Evolutionary conservation across 1,284 basidiomycete genomes (phyloP).

Genomic region (Chiua sp.): DNA sequence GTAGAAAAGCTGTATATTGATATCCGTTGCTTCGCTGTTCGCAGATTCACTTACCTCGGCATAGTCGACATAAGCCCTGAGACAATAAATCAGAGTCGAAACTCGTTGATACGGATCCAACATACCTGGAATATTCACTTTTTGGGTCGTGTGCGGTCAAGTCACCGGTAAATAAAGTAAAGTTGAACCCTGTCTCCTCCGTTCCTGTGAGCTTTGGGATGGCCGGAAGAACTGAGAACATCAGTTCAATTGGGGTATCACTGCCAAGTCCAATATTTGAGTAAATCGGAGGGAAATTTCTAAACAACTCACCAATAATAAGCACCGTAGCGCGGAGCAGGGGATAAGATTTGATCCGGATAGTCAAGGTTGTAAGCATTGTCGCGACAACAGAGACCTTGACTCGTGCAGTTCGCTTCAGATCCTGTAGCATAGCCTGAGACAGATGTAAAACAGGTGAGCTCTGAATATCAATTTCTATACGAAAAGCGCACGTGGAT

Average conservation of each 20-base stretch:
- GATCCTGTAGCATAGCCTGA: constrained; percentile 68
- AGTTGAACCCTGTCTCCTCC: constrained; percentile 60
- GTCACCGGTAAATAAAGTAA: constrained; percentile 76
- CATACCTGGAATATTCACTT: constrained; percentile 63
- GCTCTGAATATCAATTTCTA: background rate
- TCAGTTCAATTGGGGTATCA: constrained; percentile 68
- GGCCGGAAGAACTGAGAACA: constrained; percentile 62
- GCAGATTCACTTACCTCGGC: constrained; percentile 48
- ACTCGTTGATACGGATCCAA: background rate
- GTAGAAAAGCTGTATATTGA: background rate
- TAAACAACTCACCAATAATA: constrained; percentile 51
- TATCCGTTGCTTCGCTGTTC: background rate
- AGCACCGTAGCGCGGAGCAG: constrained; percentile 67
- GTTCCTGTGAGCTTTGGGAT: constrained; percentile 71
- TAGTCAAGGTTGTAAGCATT: constrained; percentile 55
- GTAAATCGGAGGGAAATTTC: too few species aligned
- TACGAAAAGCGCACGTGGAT: constrained; percentile 53
- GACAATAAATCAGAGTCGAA: background rate
- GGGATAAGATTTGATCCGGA: constrained; percentile 51
- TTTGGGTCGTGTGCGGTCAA: constrained; percentile 73
- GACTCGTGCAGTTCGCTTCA: constrained; percentile 69
- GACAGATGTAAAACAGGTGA: background rate
- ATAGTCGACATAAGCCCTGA: constrained; percentile 53
- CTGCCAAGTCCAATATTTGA: constrained; percentile 39
- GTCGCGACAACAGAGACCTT: constrained; percentile 68